Evolutionary conservation across 164 flowering plant genomes (phyloP), one percentile per base, ranked within the genome.

Genomic region (Nelumbo lutea): DNA sequence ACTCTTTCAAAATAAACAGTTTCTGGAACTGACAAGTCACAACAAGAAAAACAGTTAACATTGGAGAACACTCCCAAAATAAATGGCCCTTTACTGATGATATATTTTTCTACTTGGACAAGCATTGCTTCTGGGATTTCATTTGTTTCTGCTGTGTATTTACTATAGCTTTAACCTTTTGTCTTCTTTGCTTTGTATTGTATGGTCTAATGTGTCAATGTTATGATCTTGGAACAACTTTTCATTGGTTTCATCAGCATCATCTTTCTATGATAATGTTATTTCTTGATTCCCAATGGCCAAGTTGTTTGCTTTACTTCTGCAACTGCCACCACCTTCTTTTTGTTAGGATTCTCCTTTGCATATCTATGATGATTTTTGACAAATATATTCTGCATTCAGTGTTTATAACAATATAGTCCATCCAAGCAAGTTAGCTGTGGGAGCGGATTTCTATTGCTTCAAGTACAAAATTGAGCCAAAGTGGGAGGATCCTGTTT

Each of bases 401-500:
- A 95, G 99, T 74, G 74, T 95, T 69, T 92, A 89, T 88, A 92
- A 95, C 63, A 89, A 90, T 48, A 82, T 95, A 64, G 85, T 77
- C 64, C 83, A 72, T 62, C 98, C 99, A 45, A 90, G 99, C 90
- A 92, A 89, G 82, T 80, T 90, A 80, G 81, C 69, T n/a, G 60
- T 40, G 1, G 84, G 90, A 56, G 91, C 93, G 39, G 98, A 92
- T 73, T 82, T 95, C 52, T 62, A 95, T 70, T 92, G 96, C 63
- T 95, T 95, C 75, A 95, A 95, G 70, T 0, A 87, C 68, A 83
- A 87, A 67, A 89, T 95, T 78, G 94, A 89, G 79, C 99, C 99
- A 39, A 92, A 88, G 65, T 95, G 99, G 99, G 99, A 95, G 78
- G 98, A 95, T 68, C 99, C 99, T 57, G 73, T 87, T 51, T 95